These are phyloP conservation scores for Zasmidium cellare DNA, from an alignment of 2,329 filamentous ascomycete species.

Conservation along the genomic window DNA sequence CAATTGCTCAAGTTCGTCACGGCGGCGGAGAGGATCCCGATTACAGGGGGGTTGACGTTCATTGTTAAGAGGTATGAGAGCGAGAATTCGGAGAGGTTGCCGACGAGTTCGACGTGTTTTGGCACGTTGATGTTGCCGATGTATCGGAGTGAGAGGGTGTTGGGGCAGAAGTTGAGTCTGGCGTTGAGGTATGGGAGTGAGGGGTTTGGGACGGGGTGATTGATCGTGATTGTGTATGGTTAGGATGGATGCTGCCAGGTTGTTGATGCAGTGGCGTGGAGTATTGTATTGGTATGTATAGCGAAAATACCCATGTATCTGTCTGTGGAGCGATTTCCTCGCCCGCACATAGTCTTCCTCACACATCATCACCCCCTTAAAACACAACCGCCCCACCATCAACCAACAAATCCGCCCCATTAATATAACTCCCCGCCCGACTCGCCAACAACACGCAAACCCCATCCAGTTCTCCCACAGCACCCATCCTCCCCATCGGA, in stretches of 20 bases:
- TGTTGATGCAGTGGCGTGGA: no score
- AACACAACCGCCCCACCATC: slow-evolving; percentile 37
- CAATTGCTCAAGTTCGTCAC: slow-evolving; percentile 91
- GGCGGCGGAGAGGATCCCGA: slow-evolving; percentile 84
- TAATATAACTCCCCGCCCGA: slow-evolving; percentile 38
- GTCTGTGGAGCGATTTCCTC: no score
- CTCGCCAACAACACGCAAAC: slow-evolving; percentile 39
- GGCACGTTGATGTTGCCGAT: slow-evolving; percentile 82
- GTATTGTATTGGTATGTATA: no score
- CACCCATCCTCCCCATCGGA: slow-evolving; percentile 42
- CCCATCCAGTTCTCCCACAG: slow-evolving; percentile 39
- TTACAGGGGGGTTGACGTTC: slow-evolving; percentile 84
- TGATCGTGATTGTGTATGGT: background rate
- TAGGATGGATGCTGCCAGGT: no score
- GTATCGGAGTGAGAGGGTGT: slow-evolving; percentile 69
- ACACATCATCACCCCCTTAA: no score
- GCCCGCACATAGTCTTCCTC: no score
- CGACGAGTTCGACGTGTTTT: slow-evolving; percentile 91
- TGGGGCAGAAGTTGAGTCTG: slow-evolving; percentile 75
- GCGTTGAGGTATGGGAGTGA: slow-evolving; percentile 78
- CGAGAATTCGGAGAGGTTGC: slow-evolving; percentile 61
- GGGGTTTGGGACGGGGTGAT: slow-evolving; percentile 67
- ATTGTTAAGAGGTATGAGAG: slow-evolving; percentile 76
- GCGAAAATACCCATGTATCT: no score
- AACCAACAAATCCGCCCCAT: slow-evolving; percentile 39